Conservation (phyloP, 2,329 filamentous ascomycete genomes). For the Claviceps sp. region DNA sequence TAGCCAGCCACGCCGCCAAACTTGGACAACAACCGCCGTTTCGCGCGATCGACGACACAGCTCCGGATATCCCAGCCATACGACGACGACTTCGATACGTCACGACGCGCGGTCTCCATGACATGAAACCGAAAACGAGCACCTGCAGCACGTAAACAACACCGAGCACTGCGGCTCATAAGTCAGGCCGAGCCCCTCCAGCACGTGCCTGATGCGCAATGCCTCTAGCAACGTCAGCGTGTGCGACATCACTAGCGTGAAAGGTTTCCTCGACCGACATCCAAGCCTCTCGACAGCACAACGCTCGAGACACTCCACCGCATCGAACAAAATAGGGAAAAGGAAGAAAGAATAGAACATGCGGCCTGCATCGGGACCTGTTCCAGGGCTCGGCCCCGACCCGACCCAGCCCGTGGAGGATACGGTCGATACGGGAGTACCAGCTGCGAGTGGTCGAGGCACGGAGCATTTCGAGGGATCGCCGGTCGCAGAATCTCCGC, state of each 20-base stretch:
- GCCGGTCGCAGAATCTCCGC: constrained; percentile 2
- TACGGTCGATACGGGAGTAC: constrained; percentile 28
- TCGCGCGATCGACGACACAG: too few relatives aligned
- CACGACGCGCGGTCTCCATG: background rate
- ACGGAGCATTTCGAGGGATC: constrained; percentile 24
- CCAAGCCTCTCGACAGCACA: background rate
- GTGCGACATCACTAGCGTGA: constrained; percentile 1
- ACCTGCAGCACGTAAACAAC: too few relatives aligned
- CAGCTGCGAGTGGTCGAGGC: constrained; percentile 18
- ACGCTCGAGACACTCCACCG: background rate
- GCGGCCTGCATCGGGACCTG: constrained; percentile 18
- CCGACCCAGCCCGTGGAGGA: constrained; percentile 18
- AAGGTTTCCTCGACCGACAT: background rate
- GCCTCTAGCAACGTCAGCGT: constrained; percentile 4
- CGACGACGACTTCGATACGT: background rate
- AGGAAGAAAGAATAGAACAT: constrained; percentile 13
- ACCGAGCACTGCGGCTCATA: too few relatives aligned
- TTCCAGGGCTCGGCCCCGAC: background rate
- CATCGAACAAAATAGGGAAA: background rate
- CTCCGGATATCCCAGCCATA: background rate
- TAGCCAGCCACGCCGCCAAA: background rate
- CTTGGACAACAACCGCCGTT: too few relatives aligned
- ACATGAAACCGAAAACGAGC: background rate
- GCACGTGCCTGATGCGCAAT: constrained; percentile 7
- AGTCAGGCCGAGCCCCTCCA: background rate